Percentiles rank a stretch among this genome's conserved stretches.
Conservation (phyloP, 768 basidiomycete genomes). For the Hysterangium stoloniferum region DNA sequence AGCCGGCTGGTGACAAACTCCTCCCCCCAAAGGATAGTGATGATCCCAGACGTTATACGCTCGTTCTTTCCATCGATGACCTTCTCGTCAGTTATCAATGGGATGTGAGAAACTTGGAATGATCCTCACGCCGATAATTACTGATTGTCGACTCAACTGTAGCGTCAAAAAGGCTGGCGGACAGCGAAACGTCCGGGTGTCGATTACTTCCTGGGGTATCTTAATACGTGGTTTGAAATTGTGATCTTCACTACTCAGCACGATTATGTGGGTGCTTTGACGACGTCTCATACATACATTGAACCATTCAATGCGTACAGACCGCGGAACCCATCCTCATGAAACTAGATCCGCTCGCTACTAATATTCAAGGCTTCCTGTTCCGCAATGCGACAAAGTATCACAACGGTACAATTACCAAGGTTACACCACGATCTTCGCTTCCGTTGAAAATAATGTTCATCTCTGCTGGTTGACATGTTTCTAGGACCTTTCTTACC, state of each 20-base stretch:
- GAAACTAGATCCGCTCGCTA: slow-evolving; percentile 89
- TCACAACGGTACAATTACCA: slow-evolving; percentile 76
- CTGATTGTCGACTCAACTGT: not conserved
- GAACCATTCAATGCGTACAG: slow-evolving; percentile 33
- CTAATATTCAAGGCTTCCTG: slow-evolving; percentile 83
- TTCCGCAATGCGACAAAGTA: slow-evolving; percentile 88
- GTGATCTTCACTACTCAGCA: slow-evolving; percentile 92
- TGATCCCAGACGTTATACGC: slow-evolving; percentile 85
- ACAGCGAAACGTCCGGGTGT: slow-evolving; percentile 97
- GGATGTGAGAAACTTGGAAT: slow-evolving; percentile 65
- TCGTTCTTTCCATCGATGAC: slow-evolving; percentile 87
- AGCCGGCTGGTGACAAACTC: slow-evolving; percentile 89
- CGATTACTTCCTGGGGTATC: slow-evolving; percentile 96
- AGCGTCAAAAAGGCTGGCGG: slow-evolving; percentile 93
- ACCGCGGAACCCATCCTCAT: slow-evolving; percentile 84
- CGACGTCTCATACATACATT: not conserved
- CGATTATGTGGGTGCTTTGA: slow-evolving; percentile 60
- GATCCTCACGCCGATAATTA: not conserved
- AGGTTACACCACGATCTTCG: slow-evolving; percentile 36
- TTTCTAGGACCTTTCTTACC: slow-evolving; percentile 76
- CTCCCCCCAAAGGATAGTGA: slow-evolving; percentile 82
- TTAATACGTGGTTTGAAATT: slow-evolving; percentile 97
- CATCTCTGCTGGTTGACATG: not conserved
- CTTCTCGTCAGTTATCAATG: slow-evolving; percentile 86
- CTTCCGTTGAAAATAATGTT: not conserved